Evolutionary conservation across 371 early-diverging fungal genomes (phyloP), one percentile per base, ranked within the genome.

Genomic region (Vairimorpha necatrix): DNA sequence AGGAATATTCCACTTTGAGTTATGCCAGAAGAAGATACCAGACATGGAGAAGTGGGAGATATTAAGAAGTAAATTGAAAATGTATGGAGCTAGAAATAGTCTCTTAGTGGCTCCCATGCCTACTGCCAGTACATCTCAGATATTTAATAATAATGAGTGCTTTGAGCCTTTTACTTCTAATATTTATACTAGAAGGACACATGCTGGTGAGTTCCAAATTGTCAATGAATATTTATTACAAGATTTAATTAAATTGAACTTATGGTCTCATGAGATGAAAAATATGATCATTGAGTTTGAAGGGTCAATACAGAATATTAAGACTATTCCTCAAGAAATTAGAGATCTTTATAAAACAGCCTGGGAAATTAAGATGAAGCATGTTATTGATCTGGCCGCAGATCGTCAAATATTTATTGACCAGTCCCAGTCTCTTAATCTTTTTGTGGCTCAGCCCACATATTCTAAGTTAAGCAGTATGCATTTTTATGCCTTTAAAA

Each of bases 401-500:
- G 97, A 93, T 78, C 91, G 98, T 72, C 96, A 93, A 56, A 93
- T 95, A 0, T 98, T 89, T 81, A 94, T 98, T 73, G 97, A 96
- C 86, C 99, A 98, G 84, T 92, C 93, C 20, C 97, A 96, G 85
- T 94, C 94, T 16, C 88, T 98, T 75, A 98, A 98, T 86, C 90
- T 98, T 48, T 95, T 94, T 85, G 87, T 94, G 75, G 91, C 91
- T 47, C 90, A 91, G 48, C 91, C 96, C 2, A 93, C 89, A 77
- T 93, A 89, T 86, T 90, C 90, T 68, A 91, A 93, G 80, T 86
- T 96, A 70, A 95, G 95, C 0, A 89, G 90, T 24, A 97, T 98
- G 98, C 98, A 97, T 84, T 96, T 98, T 83, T 95, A 96, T 85
- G 97, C 94, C 14, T 96, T 94, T 94, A 91, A 91, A 87, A 90